Percentiles rank a stretch among this genome's conserved stretches.
Conservation (phyloP, 164 flowering plant species). For the Liriodendron chinense region DNA sequence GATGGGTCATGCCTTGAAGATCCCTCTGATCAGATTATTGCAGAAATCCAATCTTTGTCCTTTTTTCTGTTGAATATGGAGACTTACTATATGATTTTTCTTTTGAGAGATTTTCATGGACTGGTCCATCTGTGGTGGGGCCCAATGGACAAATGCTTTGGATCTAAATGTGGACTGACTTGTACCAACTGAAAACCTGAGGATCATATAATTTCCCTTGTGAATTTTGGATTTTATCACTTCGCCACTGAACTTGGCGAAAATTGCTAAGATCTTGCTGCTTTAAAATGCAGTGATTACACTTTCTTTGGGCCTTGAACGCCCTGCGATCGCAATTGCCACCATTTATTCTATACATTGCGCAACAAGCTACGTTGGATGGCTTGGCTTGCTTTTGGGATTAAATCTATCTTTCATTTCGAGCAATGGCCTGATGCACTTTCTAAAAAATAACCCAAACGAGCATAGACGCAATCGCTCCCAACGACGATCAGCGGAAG, state of each 20-base stretch:
- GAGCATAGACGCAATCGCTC: conserved; percentile 38
- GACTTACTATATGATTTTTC: background rate
- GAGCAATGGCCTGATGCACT: conserved; percentile 72
- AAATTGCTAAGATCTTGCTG: conserved; percentile 2
- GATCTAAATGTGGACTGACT: background rate
- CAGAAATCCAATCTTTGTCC: background rate
- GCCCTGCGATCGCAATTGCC: conserved; percentile 55
- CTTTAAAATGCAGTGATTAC: conserved; percentile 62
- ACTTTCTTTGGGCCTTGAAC: conserved; percentile 52
- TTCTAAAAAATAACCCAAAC: conserved; percentile 53
- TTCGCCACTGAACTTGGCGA: background rate
- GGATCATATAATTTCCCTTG: background rate
- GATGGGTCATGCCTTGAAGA: too few species aligned
- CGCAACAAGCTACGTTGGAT: conserved; percentile 79
- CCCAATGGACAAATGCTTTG: background rate
- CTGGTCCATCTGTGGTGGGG: background rate
- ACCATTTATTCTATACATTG: conserved; percentile 70
- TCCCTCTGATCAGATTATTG: too few species aligned
- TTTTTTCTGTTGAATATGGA: background rate
- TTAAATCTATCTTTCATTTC: conserved; percentile 83
- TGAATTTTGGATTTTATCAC: background rate
- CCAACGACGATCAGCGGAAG: conserved; percentile 43
- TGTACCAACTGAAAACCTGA: background rate
- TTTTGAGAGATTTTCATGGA: background rate
- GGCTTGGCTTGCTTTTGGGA: conserved; percentile 71